These are phyloP conservation scores for Phaseolus lunatus DNA, from an alignment of 306 rosid species.

Conservation along the genomic window DNA sequence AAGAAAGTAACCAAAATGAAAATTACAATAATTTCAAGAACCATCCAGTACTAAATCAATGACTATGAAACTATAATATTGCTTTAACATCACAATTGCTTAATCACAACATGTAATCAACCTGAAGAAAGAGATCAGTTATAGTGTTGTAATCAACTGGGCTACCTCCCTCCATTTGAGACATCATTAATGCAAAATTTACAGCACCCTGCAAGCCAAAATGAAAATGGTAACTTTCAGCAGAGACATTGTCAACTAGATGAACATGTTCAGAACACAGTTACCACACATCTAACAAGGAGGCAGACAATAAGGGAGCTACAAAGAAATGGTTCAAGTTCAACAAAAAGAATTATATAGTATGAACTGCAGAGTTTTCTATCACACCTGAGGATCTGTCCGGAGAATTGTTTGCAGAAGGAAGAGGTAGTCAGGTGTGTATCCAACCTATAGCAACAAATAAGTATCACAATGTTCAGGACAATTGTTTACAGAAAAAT, in stretches of 20 bases:
- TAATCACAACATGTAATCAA: constrained; percentile 47
- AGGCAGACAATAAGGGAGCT: constrained; percentile 16
- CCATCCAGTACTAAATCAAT: neutral
- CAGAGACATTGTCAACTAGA: constrained; percentile 21
- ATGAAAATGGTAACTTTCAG: constrained; percentile 35
- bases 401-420: constrained; percentile 98
- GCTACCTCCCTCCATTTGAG: constrained; percentile 99
- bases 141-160: constrained; percentile 99
- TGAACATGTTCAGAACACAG: constrained; percentile 10
- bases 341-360: constrained; percentile 30
- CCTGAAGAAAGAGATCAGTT: constrained; percentile 99
- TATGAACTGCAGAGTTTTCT: constrained; percentile 23
- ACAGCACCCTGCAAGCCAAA: constrained; percentile 87
- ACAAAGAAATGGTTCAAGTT: constrained; percentile 22
- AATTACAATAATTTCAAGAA: constrained; percentile 29
- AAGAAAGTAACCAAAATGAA: constrained; percentile 35
- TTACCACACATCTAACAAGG: constrained; percentile 15
- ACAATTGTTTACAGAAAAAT: constrained; percentile 38
- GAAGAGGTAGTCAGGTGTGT: constrained; percentile 97
- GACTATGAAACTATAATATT: constrained; percentile 30
- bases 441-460: constrained; percentile 80
- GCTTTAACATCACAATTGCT: constrained; percentile 29
- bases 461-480: constrained; percentile 45
- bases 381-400: constrained; percentile 92
- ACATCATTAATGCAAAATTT: constrained; percentile 98